Evolutionary conservation across 768 basidiomycete species (phyloP).

Genomic region (Rhizopogon vulgaris): DNA sequence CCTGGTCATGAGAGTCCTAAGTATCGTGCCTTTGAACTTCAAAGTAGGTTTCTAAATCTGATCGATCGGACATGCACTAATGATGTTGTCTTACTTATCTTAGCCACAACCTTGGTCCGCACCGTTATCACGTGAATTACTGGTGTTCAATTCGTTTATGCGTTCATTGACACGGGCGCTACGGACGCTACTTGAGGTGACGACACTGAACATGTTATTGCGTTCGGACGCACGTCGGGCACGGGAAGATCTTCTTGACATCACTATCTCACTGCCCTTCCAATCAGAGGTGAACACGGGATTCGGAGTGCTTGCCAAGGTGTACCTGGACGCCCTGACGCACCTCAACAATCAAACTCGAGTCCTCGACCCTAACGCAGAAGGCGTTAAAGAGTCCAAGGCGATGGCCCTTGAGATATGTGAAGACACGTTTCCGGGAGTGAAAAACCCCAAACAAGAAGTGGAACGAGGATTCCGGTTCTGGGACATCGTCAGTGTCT

Average conservation of each 20-base stretch:
- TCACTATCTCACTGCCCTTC: slow-evolving; percentile 89
- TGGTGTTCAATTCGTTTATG: slow-evolving; percentile 98
- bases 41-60: slow-evolving; percentile 46
- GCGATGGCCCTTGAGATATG: slow-evolving; percentile 84
- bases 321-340: slow-evolving; percentile 89
- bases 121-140: slow-evolving; percentile 89
- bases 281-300: slow-evolving; percentile 96
- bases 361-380: slow-evolving; percentile 70
- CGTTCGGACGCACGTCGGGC: slow-evolving; percentile 80
- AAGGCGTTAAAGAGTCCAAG: slow-evolving; percentile 79
- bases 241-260: slow-evolving; percentile 89
- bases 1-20: slow-evolving; percentile 92
- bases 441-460: slow-evolving; percentile 81
- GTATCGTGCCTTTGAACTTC: slow-evolving; percentile 92
- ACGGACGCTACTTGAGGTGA: slow-evolving; percentile 85
- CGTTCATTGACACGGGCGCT: slow-evolving; percentile 86
- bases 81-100: slow-evolving; percentile 6
- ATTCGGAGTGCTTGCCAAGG: slow-evolving; percentile 95
- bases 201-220: slow-evolving; percentile 88
- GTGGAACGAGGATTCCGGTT: slow-evolving; percentile 96
- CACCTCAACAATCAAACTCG: slow-evolving; percentile 78
- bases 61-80: background rate
- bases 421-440: slow-evolving; percentile 90
- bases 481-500: slow-evolving; percentile 87
- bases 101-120: slow-evolving; percentile 92